A percentile compares a stretch with the other conserved stretches of the same genome.
Conservation (phyloP, 805 yeast genomes). For the Starmera pachycereana region DNA sequence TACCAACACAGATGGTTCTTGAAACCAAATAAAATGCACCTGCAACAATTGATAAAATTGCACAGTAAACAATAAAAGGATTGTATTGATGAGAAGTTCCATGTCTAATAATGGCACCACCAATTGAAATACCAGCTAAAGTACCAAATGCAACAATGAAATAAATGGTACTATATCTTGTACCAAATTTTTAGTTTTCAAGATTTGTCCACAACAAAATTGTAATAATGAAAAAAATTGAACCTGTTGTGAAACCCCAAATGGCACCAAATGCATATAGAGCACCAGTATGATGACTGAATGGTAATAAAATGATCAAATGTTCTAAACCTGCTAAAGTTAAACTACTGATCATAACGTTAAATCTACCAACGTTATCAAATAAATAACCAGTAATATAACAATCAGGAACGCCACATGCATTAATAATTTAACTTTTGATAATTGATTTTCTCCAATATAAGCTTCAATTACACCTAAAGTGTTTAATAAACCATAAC, state of each 20-base stretch:
- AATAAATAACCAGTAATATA: conserved; percentile 33
- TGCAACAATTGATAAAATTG: background rate
- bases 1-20: background rate
- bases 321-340: conserved; percentile 21
- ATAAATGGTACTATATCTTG: conserved; percentile 47
- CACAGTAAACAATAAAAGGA: conserved; percentile 23
- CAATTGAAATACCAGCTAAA: conserved; percentile 38
- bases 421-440: conserved; percentile 28
- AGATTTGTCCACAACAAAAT: conserved; percentile 48
- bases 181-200: conserved; percentile 42
- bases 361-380: conserved; percentile 40
- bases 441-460: conserved; percentile 44
- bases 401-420: conserved; percentile 32
- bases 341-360: conserved; percentile 32
- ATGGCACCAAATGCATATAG: conserved; percentile 33
- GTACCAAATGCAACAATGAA: conserved; percentile 46
- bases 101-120: conserved; percentile 37
- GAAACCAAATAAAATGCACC: background rate
- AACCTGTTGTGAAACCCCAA: conserved; percentile 45
- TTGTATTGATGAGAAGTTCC: conserved; percentile 24
- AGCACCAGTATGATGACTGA: conserved; percentile 23
- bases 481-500: conserved; percentile 47
- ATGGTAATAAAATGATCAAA: conserved; percentile 28
- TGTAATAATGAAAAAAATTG: conserved; percentile 47
- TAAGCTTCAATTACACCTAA: conserved; percentile 57